Evolutionary conservation across 1,139 yeast species (phyloP).

Genomic region (Yamadazyma diospyri): DNA sequence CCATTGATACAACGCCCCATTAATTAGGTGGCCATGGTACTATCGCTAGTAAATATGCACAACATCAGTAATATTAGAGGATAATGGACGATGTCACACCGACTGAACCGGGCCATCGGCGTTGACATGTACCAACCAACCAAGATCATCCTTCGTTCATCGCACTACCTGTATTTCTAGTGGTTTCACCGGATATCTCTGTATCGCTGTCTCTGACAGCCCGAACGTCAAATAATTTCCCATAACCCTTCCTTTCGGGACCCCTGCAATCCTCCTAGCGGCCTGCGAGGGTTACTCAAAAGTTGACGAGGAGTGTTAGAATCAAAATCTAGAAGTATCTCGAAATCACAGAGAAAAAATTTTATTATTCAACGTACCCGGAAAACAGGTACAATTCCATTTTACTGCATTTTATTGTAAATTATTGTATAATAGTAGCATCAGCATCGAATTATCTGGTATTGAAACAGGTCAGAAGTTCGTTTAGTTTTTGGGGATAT

Average conservation of each 20-base stretch:
- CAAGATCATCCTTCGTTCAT: conserved; percentile 1
- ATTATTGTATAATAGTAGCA: conserved; percentile 5
- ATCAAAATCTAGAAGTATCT: conserved; percentile 9
- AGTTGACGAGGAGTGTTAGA: conserved; percentile 3
- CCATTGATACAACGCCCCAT: background rate
- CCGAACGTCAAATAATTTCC: too few species aligned
- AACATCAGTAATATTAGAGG: too few species aligned
- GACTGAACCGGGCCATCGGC: too few species aligned
- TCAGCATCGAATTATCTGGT: background rate
- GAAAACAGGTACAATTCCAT: conserved; percentile 1
- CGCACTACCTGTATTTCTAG: conserved; percentile 1
- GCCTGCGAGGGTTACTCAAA: too few species aligned
- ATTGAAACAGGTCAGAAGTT: background rate
- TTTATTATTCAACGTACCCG: conserved; percentile 4
- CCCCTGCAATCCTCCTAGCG: too few species aligned
- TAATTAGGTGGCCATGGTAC: too few species aligned
- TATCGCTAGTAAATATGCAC: too few species aligned
- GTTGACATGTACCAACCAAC: conserved; percentile 1
- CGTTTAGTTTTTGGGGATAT: background rate
- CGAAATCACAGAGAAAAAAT: conserved; percentile 9
- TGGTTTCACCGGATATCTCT: too few species aligned
- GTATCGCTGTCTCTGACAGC: too few species aligned
- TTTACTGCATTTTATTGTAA: conserved; percentile 1
- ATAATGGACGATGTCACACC: too few species aligned
- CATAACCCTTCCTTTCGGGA: too few species aligned